phyloP scores from a whole-genome alignment of 75 land plant genomes.

The Gnetum montanum region DNA sequence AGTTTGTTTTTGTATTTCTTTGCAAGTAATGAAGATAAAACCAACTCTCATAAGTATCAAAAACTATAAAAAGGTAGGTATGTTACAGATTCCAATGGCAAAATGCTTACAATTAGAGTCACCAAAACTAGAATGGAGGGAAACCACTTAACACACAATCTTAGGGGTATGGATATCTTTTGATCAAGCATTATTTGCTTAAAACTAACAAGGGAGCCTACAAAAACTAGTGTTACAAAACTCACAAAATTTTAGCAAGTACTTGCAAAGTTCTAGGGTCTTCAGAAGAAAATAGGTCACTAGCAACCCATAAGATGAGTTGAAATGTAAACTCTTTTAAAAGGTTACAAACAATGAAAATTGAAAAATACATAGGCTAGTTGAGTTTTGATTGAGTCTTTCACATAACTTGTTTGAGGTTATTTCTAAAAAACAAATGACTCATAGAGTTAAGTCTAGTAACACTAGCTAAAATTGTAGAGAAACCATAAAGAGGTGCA shows the following conservation, averaged over 20 bases:
- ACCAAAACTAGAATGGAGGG: conserved; percentile 60
- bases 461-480: conserved; percentile 68
- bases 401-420: too few species aligned
- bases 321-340: too few species aligned
- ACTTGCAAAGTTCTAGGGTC: too few species aligned
- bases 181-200: conserved; percentile 91
- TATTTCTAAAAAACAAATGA: too few species aligned
- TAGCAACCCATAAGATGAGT: too few species aligned
- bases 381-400: too few species aligned
- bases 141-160: conserved; percentile 92
- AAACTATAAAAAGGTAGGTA: conserved; percentile 71
- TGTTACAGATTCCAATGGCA: conserved; percentile 37
- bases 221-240: too few species aligned
- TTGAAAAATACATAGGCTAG: too few species aligned
- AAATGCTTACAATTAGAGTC: conserved; percentile 40
- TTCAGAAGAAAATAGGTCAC: too few species aligned
- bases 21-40: conserved; percentile 36
- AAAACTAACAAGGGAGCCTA: conserved; percentile 83
- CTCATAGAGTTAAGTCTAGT: too few species aligned
- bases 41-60: conserved; percentile 76
- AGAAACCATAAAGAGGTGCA: conserved; percentile 83
- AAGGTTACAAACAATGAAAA: too few species aligned
- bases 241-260: too few species aligned
- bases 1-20: conserved; percentile 32
- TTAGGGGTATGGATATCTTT: conserved; percentile 42